Base-by-base conservation (phyloP, 2,329 filamentous ascomycete genomes). In the Fusarium miscanthi region DNA sequence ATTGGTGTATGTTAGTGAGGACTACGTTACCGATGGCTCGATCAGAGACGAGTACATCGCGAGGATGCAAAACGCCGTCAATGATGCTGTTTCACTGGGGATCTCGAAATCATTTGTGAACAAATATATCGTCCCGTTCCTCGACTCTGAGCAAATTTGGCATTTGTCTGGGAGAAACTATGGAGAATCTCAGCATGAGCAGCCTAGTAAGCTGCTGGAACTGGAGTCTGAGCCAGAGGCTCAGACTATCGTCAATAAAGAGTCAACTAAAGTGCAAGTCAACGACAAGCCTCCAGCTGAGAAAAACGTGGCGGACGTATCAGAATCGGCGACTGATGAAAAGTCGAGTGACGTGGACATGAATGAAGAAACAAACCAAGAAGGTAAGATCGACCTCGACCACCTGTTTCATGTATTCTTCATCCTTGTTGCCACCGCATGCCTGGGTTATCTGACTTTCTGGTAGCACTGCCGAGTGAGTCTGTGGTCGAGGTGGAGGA, bases 41-140 rank as follows among this genome's bases (percentile, higher is more conserved):
- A 51, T 62, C 27, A 52, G 60, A 37, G 43, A 62, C 4, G 60
- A 63, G 23, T 63, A 63, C n/a, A 52, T 63, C 8, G 30, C 43
- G 0, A 51, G 60, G 17, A 63, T 63, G 43, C 43, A 38, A 12
- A 41, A 52, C 13, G 60, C 60, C 11, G 38, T 61, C 5, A 62
- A 62, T 4, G 60, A 63, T 3, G 60, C 60, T 12, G 21, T 37
- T 13, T 21, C 8, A 8, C 37, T 63, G 1, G 60, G 57, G 0
- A 37, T 63, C 5, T 62, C 60, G 2, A 37, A 49, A 6, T 13
- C 31, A 43, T 63, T 63, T 10, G 13, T 52, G 8, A 23, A 63
- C 31, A 52, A 30, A 23, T 62, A 51, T n/a, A 63, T 63, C n/a
- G 31, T 43, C 19, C 57, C 60, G 1, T 62, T 52, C 14, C 43